These are phyloP conservation scores for Lyophyllum decastes DNA, from an alignment of 768 basidiomycete genomes.

Conservation along the genomic window DNA sequence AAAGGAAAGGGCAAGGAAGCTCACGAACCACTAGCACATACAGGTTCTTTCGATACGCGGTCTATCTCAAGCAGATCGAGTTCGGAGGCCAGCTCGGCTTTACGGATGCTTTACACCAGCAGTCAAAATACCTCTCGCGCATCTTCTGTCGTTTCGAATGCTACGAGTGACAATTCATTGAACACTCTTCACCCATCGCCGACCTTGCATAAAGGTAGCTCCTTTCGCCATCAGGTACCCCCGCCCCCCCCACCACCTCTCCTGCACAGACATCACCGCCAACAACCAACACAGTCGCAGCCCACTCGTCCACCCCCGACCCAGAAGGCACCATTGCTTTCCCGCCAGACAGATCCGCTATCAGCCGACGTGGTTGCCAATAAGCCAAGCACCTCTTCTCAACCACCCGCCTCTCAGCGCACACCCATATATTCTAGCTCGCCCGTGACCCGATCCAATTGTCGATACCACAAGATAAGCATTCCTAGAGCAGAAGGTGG, in stretches of 20 bases:
- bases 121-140: slow-evolving; percentile 39
- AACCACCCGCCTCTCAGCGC: slow-evolving; percentile 18
- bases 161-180: slow-evolving; percentile 28
- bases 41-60: slow-evolving; percentile 14
- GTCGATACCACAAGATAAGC: slow-evolving; percentile 70
- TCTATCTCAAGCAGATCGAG: slow-evolving; percentile 31
- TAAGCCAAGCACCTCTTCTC: slow-evolving; percentile 17
- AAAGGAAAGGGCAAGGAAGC: slow-evolving; percentile 36
- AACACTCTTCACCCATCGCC: slow-evolving; percentile 27
- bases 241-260: slow-evolving; percentile 21
- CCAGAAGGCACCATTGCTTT: slow-evolving; percentile 15
- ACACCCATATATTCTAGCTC: slow-evolving; percentile 32
- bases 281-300: slow-evolving; percentile 16
- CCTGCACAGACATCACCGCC: slow-evolving; percentile 29
- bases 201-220: slow-evolving; percentile 27
- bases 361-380: slow-evolving; percentile 17
- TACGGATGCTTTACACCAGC: slow-evolving; percentile 30
- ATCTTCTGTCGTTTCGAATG: slow-evolving; percentile 50
- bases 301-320: slow-evolving; percentile 23
- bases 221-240: slow-evolving; percentile 14
- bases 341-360: slow-evolving; percentile 9
- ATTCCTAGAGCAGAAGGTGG: slow-evolving; percentile 56
- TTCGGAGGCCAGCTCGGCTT: slow-evolving; percentile 40
- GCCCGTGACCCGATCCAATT: slow-evolving; percentile 68
- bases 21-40: slow-evolving; percentile 11